Percentiles rank a stretch among this genome's conserved stretches.
Conservation (phyloP, 345 rosid species). For the Euphorbia lathyris region DNA sequence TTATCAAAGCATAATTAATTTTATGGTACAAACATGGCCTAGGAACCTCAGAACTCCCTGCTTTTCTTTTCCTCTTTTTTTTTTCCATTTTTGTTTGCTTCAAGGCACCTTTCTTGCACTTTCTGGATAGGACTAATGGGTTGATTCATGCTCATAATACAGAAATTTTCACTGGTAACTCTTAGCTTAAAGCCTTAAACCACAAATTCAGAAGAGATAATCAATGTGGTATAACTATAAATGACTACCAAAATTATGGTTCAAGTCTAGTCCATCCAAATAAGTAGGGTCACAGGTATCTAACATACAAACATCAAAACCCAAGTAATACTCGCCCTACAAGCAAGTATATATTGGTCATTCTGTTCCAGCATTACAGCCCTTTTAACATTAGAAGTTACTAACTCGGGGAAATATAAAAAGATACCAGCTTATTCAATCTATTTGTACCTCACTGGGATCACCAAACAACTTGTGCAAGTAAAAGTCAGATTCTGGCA, state of each 20-base stretch:
- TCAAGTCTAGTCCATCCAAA: neutral
- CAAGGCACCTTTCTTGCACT: neutral
- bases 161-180: neutral
- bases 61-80: no score
- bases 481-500: slow-evolving; percentile 71
- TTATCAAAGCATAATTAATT: neutral
- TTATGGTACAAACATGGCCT: neutral
- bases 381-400: neutral
- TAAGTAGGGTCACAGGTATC: neutral
- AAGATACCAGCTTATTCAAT: neutral
- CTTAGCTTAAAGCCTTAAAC: neutral
- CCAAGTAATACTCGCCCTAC: neutral
- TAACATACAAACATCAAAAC: neutral
- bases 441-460: slow-evolving; percentile 64
- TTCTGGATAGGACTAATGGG: neutral
- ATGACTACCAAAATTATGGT: neutral
- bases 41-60: neutral
- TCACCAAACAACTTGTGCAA: slow-evolving; percentile 95
- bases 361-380: neutral
- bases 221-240: neutral
- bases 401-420: neutral
- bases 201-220: neutral
- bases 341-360: neutral
- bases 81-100: neutral
- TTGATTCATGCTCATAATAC: neutral